phyloP scores from a whole-genome alignment of 345 rosid species.

The Camelina laxa region DNA sequence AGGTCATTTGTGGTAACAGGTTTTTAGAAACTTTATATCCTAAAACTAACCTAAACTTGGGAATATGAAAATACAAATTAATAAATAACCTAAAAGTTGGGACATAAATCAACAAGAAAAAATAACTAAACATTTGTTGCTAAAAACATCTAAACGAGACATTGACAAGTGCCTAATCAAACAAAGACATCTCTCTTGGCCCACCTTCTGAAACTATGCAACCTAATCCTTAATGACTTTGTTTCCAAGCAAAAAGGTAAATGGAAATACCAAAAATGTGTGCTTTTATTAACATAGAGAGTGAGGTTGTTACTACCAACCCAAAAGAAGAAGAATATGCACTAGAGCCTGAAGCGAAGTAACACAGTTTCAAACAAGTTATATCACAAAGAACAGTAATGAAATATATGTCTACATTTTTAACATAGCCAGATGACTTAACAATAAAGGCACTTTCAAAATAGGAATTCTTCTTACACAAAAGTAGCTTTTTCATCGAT shows the following conservation, averaged over 20 bases:
- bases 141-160: background rate
- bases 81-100: background rate
- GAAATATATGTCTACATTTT: background rate
- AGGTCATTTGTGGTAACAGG: too few species aligned
- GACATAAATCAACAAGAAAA: background rate
- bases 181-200: background rate
- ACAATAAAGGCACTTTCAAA: background rate
- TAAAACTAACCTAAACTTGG: too few species aligned
- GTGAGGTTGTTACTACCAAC: conserved; percentile 20
- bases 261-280: background rate
- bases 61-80: too few species aligned
- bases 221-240: background rate
- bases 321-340: background rate
- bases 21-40: too few species aligned
- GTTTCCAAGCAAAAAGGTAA: conserved; percentile 22
- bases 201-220: conserved; percentile 10
- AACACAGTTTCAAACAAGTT: conserved; percentile 10
- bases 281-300: background rate
- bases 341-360: background rate
- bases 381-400: background rate
- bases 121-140: background rate
- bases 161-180: conserved; percentile 10
- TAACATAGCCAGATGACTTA: too few species aligned
- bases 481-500: conserved; percentile 10
- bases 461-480: background rate